phyloP scores from a whole-genome alignment of 1,284 basidiomycete species.

The Microbotryum scabiosae region DNA sequence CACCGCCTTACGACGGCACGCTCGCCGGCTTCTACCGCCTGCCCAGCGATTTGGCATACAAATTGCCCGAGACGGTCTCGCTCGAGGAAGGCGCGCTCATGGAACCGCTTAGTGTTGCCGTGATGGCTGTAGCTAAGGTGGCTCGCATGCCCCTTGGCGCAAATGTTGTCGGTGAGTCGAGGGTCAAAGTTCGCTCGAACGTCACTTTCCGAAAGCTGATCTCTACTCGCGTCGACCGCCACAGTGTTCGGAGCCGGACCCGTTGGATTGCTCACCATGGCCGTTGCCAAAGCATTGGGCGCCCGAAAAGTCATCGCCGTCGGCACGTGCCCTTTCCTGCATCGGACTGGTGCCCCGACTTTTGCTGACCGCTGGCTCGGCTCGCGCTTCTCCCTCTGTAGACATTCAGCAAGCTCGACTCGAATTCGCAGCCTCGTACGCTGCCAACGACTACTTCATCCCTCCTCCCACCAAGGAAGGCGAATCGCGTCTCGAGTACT shows the following conservation, averaged over 20 bases:
- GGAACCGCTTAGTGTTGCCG: constrained; percentile 86
- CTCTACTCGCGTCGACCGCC: not conserved
- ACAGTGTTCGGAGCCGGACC: constrained; percentile 77
- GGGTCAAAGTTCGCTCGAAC: too few relatives aligned
- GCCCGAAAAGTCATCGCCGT: constrained; percentile 71
- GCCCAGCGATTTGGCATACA: constrained; percentile 48
- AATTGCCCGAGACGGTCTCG: constrained; percentile 60
- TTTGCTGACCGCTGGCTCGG: not conserved
- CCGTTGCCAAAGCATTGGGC: constrained; percentile 60
- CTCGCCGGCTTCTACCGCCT: constrained; percentile 55
- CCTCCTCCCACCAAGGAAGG: constrained; percentile 54
- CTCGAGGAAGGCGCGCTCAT: constrained; percentile 84
- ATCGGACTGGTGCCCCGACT: too few relatives aligned
- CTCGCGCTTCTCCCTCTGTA: constrained; percentile 29
- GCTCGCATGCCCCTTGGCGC: constrained; percentile 53
- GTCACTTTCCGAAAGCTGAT: too few relatives aligned
- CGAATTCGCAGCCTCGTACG: constrained; percentile 76
- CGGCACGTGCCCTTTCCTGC: constrained; percentile 39
- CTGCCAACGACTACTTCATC: constrained; percentile 72
- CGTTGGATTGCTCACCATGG: constrained; percentile 85
- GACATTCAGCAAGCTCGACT: constrained; percentile 74
- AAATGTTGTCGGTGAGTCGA: constrained; percentile 36
- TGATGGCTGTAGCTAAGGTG: constrained; percentile 75
- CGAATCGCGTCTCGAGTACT: constrained; percentile 61
- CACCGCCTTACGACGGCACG: constrained; percentile 82